These are phyloP conservation scores for Talaromyces funiculosus DNA, from an alignment of 2,329 filamentous ascomycete species.

Conservation along the genomic window DNA sequence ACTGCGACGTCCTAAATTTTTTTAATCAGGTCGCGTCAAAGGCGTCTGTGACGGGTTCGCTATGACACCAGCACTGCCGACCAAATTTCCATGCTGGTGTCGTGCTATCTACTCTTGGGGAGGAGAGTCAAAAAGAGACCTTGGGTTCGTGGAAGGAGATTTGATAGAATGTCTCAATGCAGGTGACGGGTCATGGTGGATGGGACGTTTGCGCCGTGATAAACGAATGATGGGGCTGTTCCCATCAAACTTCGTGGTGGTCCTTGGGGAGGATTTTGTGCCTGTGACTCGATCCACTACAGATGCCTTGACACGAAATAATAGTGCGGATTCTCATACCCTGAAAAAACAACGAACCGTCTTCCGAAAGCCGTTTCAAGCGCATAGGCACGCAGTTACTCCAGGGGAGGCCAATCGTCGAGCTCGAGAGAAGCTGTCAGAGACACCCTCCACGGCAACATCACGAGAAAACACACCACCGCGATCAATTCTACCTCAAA, in stretches of 20 bases:
- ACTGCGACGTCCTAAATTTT: neutral
- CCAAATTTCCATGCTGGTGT: conserved; percentile 84
- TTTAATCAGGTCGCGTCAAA: neutral
- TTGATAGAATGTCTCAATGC: conserved; percentile 97
- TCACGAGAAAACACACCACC: conserved; percentile 31
- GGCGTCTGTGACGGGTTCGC: conserved; percentile 9
- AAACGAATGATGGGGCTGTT: conserved; percentile 87
- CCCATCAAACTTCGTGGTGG: conserved; percentile 93
- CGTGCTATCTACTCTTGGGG: conserved; percentile 90
- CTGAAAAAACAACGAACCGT: conserved; percentile 56
- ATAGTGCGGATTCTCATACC: conserved; percentile 36
- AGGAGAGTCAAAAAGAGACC: conserved; percentile 88
- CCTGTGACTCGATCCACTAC: conserved; percentile 52
- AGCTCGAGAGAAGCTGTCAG: conserved; percentile 32
- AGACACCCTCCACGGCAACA: conserved; percentile 31
- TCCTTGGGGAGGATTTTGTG: conserved; percentile 78
- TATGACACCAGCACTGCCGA: conserved; percentile 57
- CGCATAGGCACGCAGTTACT: conserved; percentile 50
- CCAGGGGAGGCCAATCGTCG: conserved; percentile 32
- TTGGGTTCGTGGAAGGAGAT: conserved; percentile 96
- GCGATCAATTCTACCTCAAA: conserved; percentile 28
- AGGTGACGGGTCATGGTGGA: conserved; percentile 98
- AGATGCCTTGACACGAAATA: conserved; percentile 41
- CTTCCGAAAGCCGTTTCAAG: conserved; percentile 60
- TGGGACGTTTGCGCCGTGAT: conserved; percentile 82